A percentile compares a stretch with the other conserved stretches of the same genome.
phyloP scores from a whole-genome alignment of 768 basidiomycete species.

The Chlorophyllum brunneum region DNA sequence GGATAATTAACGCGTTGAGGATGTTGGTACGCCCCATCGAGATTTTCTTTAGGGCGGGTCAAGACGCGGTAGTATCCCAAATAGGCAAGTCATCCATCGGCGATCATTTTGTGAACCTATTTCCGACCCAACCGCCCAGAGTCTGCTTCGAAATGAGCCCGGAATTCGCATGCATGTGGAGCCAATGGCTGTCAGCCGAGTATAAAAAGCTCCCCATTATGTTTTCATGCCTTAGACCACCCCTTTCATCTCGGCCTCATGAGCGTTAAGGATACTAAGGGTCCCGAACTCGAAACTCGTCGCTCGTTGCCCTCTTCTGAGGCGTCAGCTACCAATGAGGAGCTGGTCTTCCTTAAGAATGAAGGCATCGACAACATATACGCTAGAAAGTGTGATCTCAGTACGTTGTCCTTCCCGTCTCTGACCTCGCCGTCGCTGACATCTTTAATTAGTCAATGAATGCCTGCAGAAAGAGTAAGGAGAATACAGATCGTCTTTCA shows the following conservation, averaged over 20 bases:
- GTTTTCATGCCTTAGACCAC: too few species aligned
- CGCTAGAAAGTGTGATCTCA: slow-evolving; percentile 8
- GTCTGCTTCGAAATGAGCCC: not conserved
- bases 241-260: not conserved
- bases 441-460: slow-evolving; percentile 32
- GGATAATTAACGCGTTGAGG: not conserved
- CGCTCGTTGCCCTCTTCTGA: not conserved
- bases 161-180: slow-evolving; percentile 7
- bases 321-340: not conserved
- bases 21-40: not conserved
- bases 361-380: slow-evolving; percentile 7
- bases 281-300: not conserved
- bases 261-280: not conserved
- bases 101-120: not conserved
- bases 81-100: not conserved
- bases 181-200: not conserved
- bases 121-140: not conserved
- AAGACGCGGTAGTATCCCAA: slow-evolving; percentile 1
- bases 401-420: not conserved
- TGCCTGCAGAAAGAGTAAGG: slow-evolving; percentile 42
- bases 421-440: not conserved
- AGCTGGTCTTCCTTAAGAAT: not conserved
- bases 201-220: not conserved
- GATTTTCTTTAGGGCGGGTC: slow-evolving; percentile 9
- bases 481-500: slow-evolving; percentile 1